Conservation (phyloP, 257 asterid genomes). For the Marsdenia floribunda region DNA sequence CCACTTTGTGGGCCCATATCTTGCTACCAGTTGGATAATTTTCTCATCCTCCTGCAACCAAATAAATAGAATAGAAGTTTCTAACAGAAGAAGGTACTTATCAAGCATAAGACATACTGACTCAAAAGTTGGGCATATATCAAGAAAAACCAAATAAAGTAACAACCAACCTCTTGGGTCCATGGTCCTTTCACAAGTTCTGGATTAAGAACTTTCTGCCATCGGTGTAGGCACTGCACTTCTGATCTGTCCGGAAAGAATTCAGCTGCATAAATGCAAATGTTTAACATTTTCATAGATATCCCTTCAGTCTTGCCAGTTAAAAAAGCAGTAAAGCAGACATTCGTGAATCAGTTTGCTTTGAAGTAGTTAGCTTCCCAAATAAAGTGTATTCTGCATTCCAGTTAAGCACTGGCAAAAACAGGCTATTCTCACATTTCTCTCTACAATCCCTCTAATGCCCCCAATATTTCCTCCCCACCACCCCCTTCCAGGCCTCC, state of each 20-base stretch:
- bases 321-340: not conserved
- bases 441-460: not conserved
- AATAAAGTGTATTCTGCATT: slow-evolving; percentile 1
- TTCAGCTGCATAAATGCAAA: slow-evolving; percentile 61
- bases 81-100: not conserved
- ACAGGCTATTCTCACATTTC: not conserved
- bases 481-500: not conserved
- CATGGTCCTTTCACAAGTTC: slow-evolving; percentile 99
- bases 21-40: slow-evolving; percentile 73
- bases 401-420: not conserved
- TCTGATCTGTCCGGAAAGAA: slow-evolving; percentile 97
- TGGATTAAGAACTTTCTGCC: slow-evolving; percentile 99
- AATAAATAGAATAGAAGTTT: slow-evolving; percentile 1
- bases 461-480: not conserved
- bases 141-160: slow-evolving; percentile 7
- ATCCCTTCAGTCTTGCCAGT: not conserved
- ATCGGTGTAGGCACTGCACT: slow-evolving; percentile 98
- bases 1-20: slow-evolving; percentile 96
- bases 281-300: not conserved
- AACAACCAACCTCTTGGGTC: slow-evolving; percentile 73
- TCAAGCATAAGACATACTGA: slow-evolving; percentile 12
- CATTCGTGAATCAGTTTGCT: not conserved
- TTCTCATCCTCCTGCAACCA: slow-evolving; percentile 84
- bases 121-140: not conserved
- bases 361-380: not conserved